Evolutionary conservation across 257 asterid genomes (phyloP).

Genomic region (Penstemon eatonii): DNA sequence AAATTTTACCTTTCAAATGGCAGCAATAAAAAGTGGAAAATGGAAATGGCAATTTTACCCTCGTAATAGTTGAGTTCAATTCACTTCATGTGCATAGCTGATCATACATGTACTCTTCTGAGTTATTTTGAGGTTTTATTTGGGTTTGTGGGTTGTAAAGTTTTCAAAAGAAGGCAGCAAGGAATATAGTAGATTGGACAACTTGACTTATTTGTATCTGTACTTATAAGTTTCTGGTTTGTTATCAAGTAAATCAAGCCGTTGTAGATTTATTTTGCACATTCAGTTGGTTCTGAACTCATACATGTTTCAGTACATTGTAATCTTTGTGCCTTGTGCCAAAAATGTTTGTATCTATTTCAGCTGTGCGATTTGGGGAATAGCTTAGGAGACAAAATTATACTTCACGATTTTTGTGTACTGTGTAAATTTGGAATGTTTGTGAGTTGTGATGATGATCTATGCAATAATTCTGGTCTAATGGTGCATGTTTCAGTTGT

Average conservation of each 20-base stretch:
- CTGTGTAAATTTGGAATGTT: too few species aligned
- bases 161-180: neutral
- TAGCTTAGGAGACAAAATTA: too few species aligned
- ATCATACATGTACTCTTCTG: neutral
- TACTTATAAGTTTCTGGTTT: neutral
- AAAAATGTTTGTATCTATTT: neutral
- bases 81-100: neutral
- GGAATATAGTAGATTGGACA: neutral
- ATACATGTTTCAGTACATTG: neutral
- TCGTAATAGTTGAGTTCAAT: neutral
- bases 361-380: neutral
- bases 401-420: too few species aligned
- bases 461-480: neutral
- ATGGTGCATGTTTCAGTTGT: conserved; percentile 4
- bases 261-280: neutral
- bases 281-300: neutral
- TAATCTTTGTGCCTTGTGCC: neutral
- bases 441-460: neutral
- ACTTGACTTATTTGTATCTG: neutral
- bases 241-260: neutral
- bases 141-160: neutral
- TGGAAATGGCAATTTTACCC: neutral
- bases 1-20: too few species aligned
- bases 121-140: neutral
- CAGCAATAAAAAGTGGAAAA: neutral